Base-by-base conservation (phyloP, 106 monocot species). In the Alisma plantagoaquatica region DNA sequence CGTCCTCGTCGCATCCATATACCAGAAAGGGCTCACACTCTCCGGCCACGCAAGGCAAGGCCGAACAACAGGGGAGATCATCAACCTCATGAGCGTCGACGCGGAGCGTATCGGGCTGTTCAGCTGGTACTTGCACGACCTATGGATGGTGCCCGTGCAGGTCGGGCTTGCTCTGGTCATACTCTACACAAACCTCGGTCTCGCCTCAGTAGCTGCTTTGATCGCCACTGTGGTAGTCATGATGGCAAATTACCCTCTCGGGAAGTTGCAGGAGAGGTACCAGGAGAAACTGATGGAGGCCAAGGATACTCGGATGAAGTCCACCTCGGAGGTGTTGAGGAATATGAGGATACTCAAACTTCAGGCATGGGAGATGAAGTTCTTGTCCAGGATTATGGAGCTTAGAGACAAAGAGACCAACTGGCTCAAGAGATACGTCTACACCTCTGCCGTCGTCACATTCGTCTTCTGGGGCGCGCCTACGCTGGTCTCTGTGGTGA, bases 311-410 rank as follows among this genome's bases (percentile, higher is more conserved):
- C 65, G 88, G 64, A 96, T 96, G 94, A 96, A 96, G 47, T 62
- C 80, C 21, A 96, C 73, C 33, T 84, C 88, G 0, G 88, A 96
- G 62, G 75, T 96, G 4, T 24, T 96, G 30, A 77, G 76, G 50
- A 96, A 81, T 63, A 96, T 96, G 94, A 73, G 77, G 41, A 96
- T 88, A 70, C 77, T 96, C 43, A 96, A 96, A 61, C 81, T 96
- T 31, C 88, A 96, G 51, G 87, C 71, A 12, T 96, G 84, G 94
- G 94, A 96, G 62, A 88, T 88, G 87, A 84, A 88, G 68, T 96
- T 88, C 59, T 71, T 96, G 49, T 73, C 76, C 15, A 88, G 59
- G 65, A 84, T 84, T 26, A 32, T 52, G 12, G 74, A 84, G 46
- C 41, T 96, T 16, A 72, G 94, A 55, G 68, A 88, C 45, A 54